Conservation (phyloP, 2,329 filamentous ascomycete genomes). For the Cladophialophora immunda region DNA sequence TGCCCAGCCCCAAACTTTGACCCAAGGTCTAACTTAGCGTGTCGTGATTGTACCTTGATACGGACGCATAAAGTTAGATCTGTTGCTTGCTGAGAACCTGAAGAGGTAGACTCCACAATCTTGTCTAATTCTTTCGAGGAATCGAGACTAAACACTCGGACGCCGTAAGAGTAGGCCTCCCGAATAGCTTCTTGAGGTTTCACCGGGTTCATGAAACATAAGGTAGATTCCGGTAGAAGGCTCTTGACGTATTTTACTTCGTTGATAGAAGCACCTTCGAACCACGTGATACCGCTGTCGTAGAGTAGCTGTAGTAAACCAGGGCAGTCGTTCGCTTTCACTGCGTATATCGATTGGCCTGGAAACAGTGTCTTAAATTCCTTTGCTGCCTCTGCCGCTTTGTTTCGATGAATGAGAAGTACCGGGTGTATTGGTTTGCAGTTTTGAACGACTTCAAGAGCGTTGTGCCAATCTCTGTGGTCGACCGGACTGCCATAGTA, state of each 20-base stretch:
- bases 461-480: too few relatives aligned
- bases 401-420: not conserved
- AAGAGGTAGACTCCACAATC: constrained; percentile 11
- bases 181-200: constrained; percentile 18
- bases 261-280: constrained; percentile 11
- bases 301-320: constrained; percentile 7
- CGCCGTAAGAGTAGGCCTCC: constrained; percentile 9
- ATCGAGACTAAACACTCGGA: constrained; percentile 17
- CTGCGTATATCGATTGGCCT: constrained; percentile 12
- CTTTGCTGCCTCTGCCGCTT: not conserved
- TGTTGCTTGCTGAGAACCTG: too few relatives aligned
- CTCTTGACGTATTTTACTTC: constrained; percentile 1
- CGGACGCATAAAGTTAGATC: too few relatives aligned
- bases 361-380: not conserved
- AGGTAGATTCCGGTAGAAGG: not conserved
- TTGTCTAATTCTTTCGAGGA: constrained; percentile 5
- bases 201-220: constrained; percentile 22
- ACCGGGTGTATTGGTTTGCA: too few relatives aligned
- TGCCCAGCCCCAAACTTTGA: too few relatives aligned
- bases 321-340: constrained; percentile 17
- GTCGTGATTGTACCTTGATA: too few relatives aligned
- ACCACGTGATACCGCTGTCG: constrained; percentile 5
- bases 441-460: too few relatives aligned
- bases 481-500: too few relatives aligned
- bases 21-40: too few relatives aligned